phyloP scores from a whole-genome alignment of 306 rosid species.

The Cucurbita moschata region DNA sequence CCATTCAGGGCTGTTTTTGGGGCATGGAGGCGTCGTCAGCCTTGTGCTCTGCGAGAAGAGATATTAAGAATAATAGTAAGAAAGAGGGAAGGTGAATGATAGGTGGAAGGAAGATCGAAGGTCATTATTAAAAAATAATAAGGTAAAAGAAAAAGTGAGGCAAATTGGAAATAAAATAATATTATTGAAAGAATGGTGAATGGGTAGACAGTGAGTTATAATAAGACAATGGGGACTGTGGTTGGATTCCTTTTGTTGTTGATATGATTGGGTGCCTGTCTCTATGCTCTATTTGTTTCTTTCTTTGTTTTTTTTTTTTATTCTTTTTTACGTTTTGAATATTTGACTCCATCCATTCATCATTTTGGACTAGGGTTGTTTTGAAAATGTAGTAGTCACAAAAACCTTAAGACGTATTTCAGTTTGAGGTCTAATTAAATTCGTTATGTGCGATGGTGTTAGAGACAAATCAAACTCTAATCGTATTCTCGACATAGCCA shows the following conservation, averaged over 20 bases:
- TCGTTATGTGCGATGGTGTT: too few species aligned
- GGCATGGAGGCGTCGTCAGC: too few species aligned
- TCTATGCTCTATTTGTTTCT: not conserved
- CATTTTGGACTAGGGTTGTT: not conserved
- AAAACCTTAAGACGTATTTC: too few species aligned
- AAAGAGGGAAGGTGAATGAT: not conserved
- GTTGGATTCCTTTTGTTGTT: conserved; percentile 3
- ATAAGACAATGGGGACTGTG: conserved; percentile 3
- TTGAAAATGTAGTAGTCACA: too few species aligned
- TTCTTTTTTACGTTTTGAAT: not conserved
- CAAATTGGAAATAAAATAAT: not conserved
- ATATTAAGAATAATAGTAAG: not conserved
- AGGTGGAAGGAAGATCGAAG: not conserved
- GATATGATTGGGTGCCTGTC: conserved; percentile 9
- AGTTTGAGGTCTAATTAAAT: too few species aligned
- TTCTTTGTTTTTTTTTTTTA: not conserved
- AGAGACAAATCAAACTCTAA: too few species aligned
- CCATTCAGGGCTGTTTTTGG: too few species aligned
- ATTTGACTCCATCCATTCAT: not conserved
- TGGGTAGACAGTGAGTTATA: not conserved
- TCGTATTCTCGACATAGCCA: too few species aligned
- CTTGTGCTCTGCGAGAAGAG: not conserved
- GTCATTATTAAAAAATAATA: not conserved
- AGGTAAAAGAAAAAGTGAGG: not conserved
- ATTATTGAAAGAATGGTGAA: not conserved